phyloP scores from a whole-genome alignment of 2,329 filamentous ascomycete genomes.

The Dothideomycetes sp. region DNA sequence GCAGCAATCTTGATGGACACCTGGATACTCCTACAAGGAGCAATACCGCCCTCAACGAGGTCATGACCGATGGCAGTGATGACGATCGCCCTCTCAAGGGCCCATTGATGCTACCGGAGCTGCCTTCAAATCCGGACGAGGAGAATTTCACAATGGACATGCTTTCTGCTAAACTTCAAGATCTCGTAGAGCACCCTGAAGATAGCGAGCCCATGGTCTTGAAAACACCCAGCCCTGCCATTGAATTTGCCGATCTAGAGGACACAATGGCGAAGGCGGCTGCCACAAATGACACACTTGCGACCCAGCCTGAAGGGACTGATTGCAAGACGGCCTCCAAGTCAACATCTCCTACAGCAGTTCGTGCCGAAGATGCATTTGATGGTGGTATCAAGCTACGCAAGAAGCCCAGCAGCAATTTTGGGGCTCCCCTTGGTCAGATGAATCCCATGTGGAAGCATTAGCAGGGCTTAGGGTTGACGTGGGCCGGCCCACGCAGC shows the following conservation, averaged over 20 bases:
- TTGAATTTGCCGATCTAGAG: too few species aligned
- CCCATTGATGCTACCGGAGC: conserved; percentile 23
- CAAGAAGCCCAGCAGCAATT: conserved; percentile 24
- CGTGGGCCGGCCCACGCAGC: background rate
- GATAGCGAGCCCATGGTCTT: conserved; percentile 19
- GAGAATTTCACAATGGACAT: conserved; percentile 25
- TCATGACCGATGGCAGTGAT: conserved; percentile 18
- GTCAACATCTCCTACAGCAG: conserved; percentile 7
- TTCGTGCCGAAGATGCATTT: background rate
- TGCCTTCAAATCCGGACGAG: conserved; percentile 20
- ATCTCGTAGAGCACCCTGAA: conserved; percentile 22
- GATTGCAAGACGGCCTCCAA: background rate
- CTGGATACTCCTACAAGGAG: conserved; percentile 24
- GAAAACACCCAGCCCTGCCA: background rate
- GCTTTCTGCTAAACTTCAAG: conserved; percentile 19
- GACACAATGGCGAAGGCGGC: too few species aligned
- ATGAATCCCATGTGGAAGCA: conserved; percentile 18
- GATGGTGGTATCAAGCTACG: conserved; percentile 24
- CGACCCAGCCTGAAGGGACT: background rate
- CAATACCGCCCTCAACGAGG: conserved; percentile 23
- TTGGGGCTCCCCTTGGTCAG: conserved; percentile 24
- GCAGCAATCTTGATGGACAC: conserved; percentile 15
- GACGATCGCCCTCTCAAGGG: conserved; percentile 22
- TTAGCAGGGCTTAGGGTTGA: conserved; percentile 11
- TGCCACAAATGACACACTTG: background rate